These are phyloP conservation scores for Actinidia chinensis DNA, from an alignment of 179 eudicot genomes.

Conservation along the genomic window DNA sequence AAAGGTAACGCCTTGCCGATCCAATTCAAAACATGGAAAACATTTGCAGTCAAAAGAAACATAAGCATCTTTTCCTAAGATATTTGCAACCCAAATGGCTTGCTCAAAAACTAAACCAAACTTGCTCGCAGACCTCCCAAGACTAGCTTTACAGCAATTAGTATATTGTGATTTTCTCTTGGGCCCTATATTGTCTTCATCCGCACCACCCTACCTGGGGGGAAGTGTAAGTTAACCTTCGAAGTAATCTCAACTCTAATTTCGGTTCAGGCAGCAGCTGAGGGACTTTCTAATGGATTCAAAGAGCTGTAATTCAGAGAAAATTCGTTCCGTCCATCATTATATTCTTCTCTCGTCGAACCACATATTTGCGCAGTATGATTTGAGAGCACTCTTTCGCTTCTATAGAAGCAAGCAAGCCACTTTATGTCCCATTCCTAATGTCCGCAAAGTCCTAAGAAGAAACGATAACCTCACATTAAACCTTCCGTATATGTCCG, in stretches of 20 bases:
- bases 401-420: slow-evolving; percentile 90
- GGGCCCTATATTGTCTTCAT: slow-evolving; percentile 77
- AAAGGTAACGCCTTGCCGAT: no score
- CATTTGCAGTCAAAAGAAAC: no score
- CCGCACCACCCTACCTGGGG: slow-evolving; percentile 76
- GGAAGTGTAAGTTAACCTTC: slow-evolving; percentile 83
- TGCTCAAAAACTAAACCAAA: slow-evolving; percentile 94
- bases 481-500: no score
- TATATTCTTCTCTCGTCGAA: slow-evolving; percentile 82
- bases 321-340: slow-evolving; percentile 75
- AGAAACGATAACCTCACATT: no score
- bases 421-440: no score
- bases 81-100: slow-evolving; percentile 73
- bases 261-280: slow-evolving; percentile 79
- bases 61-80: slow-evolving; percentile 66
- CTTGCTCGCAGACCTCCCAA: slow-evolving; percentile 95
- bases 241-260: slow-evolving; percentile 91
- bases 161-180: slow-evolving; percentile 77
- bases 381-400: slow-evolving; percentile 75
- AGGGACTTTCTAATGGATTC: slow-evolving; percentile 66
- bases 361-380: slow-evolving; percentile 71
- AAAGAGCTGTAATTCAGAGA: slow-evolving; percentile 65
- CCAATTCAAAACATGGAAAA: no score
- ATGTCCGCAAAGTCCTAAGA: no score
- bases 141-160: slow-evolving; percentile 79